These are phyloP conservation scores for Xanthoconium purpureum DNA, from an alignment of 768 basidiomycete genomes.

Conservation along the genomic window DNA sequence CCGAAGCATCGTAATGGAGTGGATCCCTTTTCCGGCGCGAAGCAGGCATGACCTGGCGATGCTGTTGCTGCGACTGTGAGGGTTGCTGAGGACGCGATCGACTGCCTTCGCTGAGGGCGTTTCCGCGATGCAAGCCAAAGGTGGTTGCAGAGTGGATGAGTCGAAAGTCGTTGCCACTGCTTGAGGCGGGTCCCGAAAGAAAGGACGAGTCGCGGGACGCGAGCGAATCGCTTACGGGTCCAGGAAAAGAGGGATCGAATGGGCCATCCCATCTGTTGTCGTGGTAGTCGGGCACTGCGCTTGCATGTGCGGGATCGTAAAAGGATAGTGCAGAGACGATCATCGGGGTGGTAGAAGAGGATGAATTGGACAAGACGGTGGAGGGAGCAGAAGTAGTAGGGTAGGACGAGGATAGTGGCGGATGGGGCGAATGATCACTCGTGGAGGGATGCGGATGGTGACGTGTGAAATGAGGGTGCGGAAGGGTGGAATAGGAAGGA, in stretches of 20 bases:
- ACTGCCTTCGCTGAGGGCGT: background rate
- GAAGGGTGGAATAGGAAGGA: background rate
- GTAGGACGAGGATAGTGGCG: background rate
- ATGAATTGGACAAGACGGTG: background rate
- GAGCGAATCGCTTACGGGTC: background rate
- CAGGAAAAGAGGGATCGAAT: slow-evolving; percentile 15
- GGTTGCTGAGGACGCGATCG: background rate
- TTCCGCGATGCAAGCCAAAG: background rate
- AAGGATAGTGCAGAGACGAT: slow-evolving; percentile 54
- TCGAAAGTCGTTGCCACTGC: background rate
- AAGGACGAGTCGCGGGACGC: background rate
- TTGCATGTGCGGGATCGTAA: slow-evolving; percentile 47
- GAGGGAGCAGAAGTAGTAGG: background rate
- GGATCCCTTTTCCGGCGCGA: slow-evolving; percentile 2
- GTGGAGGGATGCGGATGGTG: background rate
- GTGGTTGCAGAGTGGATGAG: background rate
- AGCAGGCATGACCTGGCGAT: slow-evolving; percentile 12
- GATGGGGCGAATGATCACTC: background rate
- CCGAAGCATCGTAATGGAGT: background rate
- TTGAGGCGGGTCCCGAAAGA: background rate
- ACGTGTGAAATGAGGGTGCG: slow-evolving; percentile 1
- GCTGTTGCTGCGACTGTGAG: slow-evolving; percentile 6
- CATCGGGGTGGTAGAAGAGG: slow-evolving; percentile 34
- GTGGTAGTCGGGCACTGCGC: slow-evolving; percentile 39
- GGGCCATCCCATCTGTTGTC: slow-evolving; percentile 29